A percentile compares a stretch with the other conserved stretches of the same genome.
phyloP scores from a whole-genome alignment of 495 filamentous ascomycete species.

The Friedmanniomyces endolithicus region DNA sequence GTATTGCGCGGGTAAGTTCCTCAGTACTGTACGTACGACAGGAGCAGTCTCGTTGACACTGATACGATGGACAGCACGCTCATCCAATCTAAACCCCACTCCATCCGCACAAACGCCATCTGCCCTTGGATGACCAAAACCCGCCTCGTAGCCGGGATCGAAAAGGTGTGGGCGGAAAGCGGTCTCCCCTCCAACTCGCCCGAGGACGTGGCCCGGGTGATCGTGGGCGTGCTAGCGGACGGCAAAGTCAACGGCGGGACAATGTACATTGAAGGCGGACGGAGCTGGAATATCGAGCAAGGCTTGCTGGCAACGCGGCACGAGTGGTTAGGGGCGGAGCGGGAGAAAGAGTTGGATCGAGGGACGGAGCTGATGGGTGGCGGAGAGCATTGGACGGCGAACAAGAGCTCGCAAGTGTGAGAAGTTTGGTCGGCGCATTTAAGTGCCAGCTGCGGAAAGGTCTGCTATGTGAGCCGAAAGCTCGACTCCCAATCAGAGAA shows the following conservation, averaged over 20 bases:
- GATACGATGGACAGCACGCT: background rate
- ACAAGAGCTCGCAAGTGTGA: conserved; percentile 4
- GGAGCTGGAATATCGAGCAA: conserved; percentile 17
- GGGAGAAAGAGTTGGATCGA: conserved; percentile 6
- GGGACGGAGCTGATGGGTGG: conserved; percentile 16
- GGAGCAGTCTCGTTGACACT: background rate
- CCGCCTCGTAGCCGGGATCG: conserved; percentile 33
- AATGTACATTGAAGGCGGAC: conserved; percentile 17
- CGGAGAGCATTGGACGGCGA: conserved; percentile 14
- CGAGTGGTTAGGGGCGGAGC: conserved; percentile 18
- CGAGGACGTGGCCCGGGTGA: conserved; percentile 34
- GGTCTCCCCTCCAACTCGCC: conserved; percentile 37
- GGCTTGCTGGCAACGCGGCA: conserved; percentile 6
- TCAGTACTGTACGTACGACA: too few species aligned
- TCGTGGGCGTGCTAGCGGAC: conserved; percentile 19
- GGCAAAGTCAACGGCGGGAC: conserved; percentile 12
- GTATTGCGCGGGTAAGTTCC: conserved; percentile 8
- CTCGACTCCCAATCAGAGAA: too few species aligned
- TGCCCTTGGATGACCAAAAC: conserved; percentile 45
- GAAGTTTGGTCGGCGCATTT: background rate
- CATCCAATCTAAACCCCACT: conserved; percentile 3
- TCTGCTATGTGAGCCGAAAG: background rate
- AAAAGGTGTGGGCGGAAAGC: conserved; percentile 34
- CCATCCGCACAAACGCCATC: conserved; percentile 39
- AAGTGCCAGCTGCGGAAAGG: background rate